Base-by-base conservation (phyloP, 164 flowering plant genomes). In the Annona squamosa region DNA sequence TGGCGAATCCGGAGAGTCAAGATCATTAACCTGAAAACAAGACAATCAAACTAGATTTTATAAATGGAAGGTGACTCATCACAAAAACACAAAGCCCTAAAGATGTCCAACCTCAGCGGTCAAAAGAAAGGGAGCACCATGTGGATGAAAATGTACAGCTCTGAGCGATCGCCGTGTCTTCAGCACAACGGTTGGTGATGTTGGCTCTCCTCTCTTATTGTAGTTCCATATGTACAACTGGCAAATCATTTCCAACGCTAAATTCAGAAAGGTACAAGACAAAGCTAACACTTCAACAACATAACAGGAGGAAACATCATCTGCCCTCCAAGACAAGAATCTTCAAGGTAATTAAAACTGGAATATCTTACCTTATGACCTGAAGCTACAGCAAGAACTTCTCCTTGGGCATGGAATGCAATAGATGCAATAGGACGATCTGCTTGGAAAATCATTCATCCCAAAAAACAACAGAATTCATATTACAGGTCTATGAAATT, bases 121-220 rank as follows among this genome's bases (percentile, higher is more conserved):
- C 71, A 94, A 77, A 68, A 94, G 88, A 79, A 86, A 88, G 42
- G 97, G 99, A 18, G 99, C 94, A 71, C 84, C 95, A 81, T 90
- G 89, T 1, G 98, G 98, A 68, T 92, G 99, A 81, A 94, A 94
- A 86, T 92, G 99, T 76, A 94, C 99, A 79, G 99, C 99, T 67
- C 99, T 90, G 75, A 94, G 92, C 0, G 99, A 94, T 48, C 99
- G 94, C 5, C 93, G 82, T 44, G 99, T 94, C 82, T 82, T 93
- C 72, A 94, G 77, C 59, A 94, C 84, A 73, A 90, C 80, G 63
- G 87, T 71, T 71, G 98, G 97, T 68, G 88, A 80, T 2, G 93
- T 79, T 69, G 83, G 69, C 62, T 88, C 91, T 46, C 87, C 91
- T 79, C 84, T 82, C 73, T 77, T 82, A 71, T 83, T 86, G 82